A percentile compares a stretch with the other conserved stretches of the same genome.
Evolutionary conservation across 1,284 basidiomycete genomes (phyloP).

Genomic region (Fomitopsis palustris): DNA sequence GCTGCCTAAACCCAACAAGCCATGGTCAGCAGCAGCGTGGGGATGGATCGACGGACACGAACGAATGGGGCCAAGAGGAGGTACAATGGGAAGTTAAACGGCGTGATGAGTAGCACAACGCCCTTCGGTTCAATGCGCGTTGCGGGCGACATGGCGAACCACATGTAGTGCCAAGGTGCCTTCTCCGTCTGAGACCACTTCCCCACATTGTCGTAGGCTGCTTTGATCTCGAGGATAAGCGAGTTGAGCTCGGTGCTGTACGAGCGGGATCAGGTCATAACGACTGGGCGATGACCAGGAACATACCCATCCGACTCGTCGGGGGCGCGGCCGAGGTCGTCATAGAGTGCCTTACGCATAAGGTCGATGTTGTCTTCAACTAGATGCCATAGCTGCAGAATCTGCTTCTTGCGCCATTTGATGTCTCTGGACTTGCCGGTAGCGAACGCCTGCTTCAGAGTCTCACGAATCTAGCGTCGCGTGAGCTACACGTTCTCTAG

Average conservation of each 20-base stretch:
- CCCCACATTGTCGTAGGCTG: constrained; percentile 64
- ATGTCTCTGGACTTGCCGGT: constrained; percentile 56
- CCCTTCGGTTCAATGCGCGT: constrained; percentile 79
- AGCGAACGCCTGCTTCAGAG: constrained; percentile 48
- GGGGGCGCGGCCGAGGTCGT: constrained; percentile 55
- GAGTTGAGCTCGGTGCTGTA: constrained; percentile 42
- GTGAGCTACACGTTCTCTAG: not conserved
- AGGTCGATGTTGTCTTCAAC: constrained; percentile 58
- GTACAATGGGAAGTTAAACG: constrained; percentile 59
- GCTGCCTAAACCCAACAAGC: constrained; percentile 32
- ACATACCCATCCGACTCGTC: constrained; percentile 43
- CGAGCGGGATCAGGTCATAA: no score
- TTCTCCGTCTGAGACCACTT: constrained; percentile 77
- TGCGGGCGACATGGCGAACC: constrained; percentile 53
- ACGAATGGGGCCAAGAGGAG: constrained; percentile 50
- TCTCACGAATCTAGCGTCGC: constrained; percentile 50
- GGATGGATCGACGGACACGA: not conserved
- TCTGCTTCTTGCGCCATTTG: constrained; percentile 60
- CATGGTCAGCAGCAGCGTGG: not conserved
- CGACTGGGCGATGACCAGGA: no score
- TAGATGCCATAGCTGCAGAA: constrained; percentile 61
- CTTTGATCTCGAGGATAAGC: constrained; percentile 55
- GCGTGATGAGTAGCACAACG: constrained; percentile 61
- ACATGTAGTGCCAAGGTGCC: constrained; percentile 52
- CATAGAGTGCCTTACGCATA: constrained; percentile 49